Evolutionary conservation across 2,329 filamentous ascomycete species (phyloP), one percentile per base, ranked within the genome.

Genomic region (Ascocoryne sarcoides): DNA sequence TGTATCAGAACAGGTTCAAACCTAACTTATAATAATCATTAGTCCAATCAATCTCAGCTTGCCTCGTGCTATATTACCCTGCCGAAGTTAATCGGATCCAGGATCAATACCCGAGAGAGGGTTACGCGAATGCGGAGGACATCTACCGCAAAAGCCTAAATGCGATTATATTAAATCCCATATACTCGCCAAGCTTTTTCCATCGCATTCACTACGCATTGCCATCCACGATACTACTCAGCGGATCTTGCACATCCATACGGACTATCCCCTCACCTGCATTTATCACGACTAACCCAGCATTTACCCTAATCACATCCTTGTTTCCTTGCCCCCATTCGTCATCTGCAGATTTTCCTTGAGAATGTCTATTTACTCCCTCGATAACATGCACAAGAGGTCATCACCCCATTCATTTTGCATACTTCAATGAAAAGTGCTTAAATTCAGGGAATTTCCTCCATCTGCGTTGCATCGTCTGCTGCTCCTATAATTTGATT

Each of bases 41-140:
- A 26, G 12, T 26, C 23, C 23, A 7, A 26, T 12, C 7, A 7
- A 26, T 26, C 12, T 7, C 12, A 26, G 12, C 23, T 26, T n/a
- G 23, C 12, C 7, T 12, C 23, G 23, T 12, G 12, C 12, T 26
- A 7, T 12, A 12, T 26, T 26, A 7, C 23, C 31, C 40, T 47
- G 23, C 39, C 23, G 30, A 36, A 30, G 31, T n/a, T 20, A 28
- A 33, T 32, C 23, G 31, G 26, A 33, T 30, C 42, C 32, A 39
- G 42, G 37, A 43, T 40, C 26, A 35, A 19, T 28, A 10, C 43
- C 40, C 43, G 42, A 36, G 47, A 42, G 50, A 50, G 45, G 32
- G 49, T 46, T 47, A 38, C 41, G 46, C 50, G 45, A 46, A 36
- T 47, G 44, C 50, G 45, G 47, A 46, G 39, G 21, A 23, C 32